phyloP scores from a whole-genome alignment of 1,284 basidiomycete species.

The Apiotrichum veenhuisii region DNA sequence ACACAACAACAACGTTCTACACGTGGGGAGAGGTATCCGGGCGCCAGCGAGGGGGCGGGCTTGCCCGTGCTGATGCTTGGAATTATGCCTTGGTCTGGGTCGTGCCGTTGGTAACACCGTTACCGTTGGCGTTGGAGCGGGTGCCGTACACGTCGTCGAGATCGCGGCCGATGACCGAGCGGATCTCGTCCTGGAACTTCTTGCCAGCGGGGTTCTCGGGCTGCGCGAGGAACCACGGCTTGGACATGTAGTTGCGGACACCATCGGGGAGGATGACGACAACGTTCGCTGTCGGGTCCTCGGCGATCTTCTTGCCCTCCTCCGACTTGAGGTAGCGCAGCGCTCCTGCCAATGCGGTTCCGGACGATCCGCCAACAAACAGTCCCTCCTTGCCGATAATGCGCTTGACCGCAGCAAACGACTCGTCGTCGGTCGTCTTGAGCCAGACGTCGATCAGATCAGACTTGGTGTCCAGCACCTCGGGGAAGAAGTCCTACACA shows the following conservation, averaged over 20 bases:
- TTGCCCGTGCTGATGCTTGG: constrained; percentile 6
- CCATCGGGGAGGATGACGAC: constrained; percentile 87
- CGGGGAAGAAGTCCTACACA: constrained; percentile 71
- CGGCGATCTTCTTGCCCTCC: constrained; percentile 63
- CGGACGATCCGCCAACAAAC: constrained; percentile 86
- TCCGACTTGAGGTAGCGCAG: constrained; percentile 68
- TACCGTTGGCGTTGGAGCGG: constrained; percentile 1
- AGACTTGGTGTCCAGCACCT: constrained; percentile 55
- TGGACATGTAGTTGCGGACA: constrained; percentile 94
- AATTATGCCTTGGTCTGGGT: neutral
- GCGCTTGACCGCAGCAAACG: constrained; percentile 69
- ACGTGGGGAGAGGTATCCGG: constrained; percentile 8
- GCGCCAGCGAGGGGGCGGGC: constrained; percentile 7
- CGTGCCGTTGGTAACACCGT: neutral
- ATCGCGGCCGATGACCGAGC: constrained; percentile 18
- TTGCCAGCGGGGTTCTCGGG: constrained; percentile 3
- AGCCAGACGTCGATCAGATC: constrained; percentile 65
- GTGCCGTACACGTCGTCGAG: constrained; percentile 19
- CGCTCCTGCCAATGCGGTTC: constrained; percentile 74
- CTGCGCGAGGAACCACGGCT: constrained; percentile 51
- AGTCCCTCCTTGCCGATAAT: constrained; percentile 84
- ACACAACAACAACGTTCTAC: constrained; percentile 9
- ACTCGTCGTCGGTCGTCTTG: constrained; percentile 77
- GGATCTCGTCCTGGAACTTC: constrained; percentile 14
- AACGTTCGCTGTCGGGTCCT: constrained; percentile 74